Evolutionary conservation across 1,284 basidiomycete species (phyloP).

Genomic region (Melampsora americana): DNA sequence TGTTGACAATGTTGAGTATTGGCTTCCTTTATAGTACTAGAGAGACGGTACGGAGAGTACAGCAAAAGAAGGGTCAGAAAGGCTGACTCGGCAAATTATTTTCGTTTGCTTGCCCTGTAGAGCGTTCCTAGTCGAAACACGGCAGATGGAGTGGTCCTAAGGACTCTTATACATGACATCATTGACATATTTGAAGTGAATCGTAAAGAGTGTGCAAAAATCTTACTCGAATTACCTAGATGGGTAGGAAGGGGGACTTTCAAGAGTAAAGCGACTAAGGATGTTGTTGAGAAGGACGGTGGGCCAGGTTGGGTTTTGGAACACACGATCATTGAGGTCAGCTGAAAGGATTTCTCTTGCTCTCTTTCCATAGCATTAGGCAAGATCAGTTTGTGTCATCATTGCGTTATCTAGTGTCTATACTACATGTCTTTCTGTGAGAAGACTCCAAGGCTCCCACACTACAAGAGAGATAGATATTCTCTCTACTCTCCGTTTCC

Average conservation of each 20-base stretch:
- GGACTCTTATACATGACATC: conserved; percentile 73
- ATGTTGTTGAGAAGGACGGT: conserved; percentile 47
- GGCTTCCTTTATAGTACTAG: conserved; percentile 43
- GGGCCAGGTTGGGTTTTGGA: conserved; percentile 64
- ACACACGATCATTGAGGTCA: conserved; percentile 72
- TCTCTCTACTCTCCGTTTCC: too few relatives aligned
- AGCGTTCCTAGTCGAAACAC: conserved; percentile 71
- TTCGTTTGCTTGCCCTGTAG: conserved; percentile 55
- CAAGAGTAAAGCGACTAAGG: conserved; percentile 58
- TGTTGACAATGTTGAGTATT: conserved; percentile 66
- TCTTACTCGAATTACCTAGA: conserved; percentile 80
- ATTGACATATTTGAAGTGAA: conserved; percentile 93
- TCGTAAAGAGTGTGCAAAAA: conserved; percentile 84
- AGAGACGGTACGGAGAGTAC: not conserved
- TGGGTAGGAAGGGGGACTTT: conserved; percentile 82
- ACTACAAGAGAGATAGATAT: too few relatives aligned
- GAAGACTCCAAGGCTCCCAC: too few relatives aligned
- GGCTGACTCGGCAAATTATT: too few relatives aligned
- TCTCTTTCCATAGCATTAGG: conserved; percentile 4
- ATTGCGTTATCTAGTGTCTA: conserved; percentile 51
- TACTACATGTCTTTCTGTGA: not conserved
- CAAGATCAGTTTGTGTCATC: too few relatives aligned
- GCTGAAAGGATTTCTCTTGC: conserved; percentile 38
- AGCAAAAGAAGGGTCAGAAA: not conserved
- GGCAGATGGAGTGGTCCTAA: conserved; percentile 74